Evolutionary conservation across 1,284 basidiomycete genomes (phyloP).

Genomic region (Leccinum pseudoinsigne): DNA sequence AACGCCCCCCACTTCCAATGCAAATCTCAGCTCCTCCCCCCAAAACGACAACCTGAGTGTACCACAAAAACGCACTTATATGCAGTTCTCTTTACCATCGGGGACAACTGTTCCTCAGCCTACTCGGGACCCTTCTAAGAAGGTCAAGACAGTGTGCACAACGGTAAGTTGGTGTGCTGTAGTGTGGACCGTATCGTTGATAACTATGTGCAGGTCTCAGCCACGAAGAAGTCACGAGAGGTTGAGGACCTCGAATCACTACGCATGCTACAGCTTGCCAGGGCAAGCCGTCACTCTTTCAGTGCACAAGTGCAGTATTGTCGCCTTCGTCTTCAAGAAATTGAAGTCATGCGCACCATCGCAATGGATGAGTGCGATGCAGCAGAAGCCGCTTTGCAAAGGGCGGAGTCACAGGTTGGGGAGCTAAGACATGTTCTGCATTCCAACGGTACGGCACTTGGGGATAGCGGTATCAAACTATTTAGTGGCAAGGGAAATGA

Average conservation of each 20-base stretch:
- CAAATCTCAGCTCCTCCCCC: not conserved
- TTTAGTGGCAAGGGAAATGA: not conserved
- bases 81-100: constrained; percentile 1
- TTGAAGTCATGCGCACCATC: constrained; percentile 1
- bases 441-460: not conserved
- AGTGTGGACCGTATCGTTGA: not conserved
- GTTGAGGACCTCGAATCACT: not conserved
- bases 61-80: not conserved
- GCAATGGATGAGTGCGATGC: constrained; percentile 1
- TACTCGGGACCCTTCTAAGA: not conserved
- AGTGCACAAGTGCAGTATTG: not conserved
- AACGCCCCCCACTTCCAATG: not conserved
- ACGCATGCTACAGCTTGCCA: constrained; percentile 2
- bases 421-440: not conserved
- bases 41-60: not conserved
- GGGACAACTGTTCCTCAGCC: not conserved
- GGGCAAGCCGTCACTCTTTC: not conserved
- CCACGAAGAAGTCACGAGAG: not conserved
- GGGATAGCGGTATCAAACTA: not conserved
- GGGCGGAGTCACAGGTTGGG: not conserved
- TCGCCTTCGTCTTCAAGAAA: constrained; percentile 1
- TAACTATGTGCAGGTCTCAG: not conserved
- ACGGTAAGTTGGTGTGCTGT: not conserved
- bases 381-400: not conserved
- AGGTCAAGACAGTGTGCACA: not conserved